Base-by-base conservation (phyloP, 192 early-diverging fungal species). In the Piromyces sp. region DNA sequence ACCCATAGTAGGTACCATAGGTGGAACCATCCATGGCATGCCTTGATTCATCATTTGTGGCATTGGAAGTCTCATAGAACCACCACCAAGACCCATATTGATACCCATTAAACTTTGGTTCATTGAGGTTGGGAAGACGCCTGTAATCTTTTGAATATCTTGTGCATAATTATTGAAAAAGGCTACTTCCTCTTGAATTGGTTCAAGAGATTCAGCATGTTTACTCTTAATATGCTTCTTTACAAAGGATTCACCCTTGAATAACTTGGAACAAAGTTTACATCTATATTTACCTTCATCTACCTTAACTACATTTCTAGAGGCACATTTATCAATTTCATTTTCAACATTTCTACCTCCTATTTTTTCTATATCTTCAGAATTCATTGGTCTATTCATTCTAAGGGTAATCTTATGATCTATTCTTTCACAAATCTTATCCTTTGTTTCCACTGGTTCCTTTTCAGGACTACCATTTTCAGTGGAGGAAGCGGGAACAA, bases 141-240 rank as follows among this genome's bases (percentile, higher is more conserved):
- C 79, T 89, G 90, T 30, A 91, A 93, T 88, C 78, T 95, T 94
- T 82, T 94, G 95, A 7, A 93, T 92, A 83, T 99, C 96, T 81
- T 90, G 84, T 30, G 96, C 93, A 87, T 94, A 97, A 85, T 92
- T 94, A 87, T 99, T 97, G 84, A 93, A 96, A 80, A 92, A 94
- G 13, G 86, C 87, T 28, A 93, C 86, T 84, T 97, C 30, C 29
- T 15, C n/a, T 42, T 19, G 5, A 29, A 93, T 82, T 78, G 84
- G 83, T 78, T 91, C 92, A 80, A 93, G 83, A 81, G 91, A 88
- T 31, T 93, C 92, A 17, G 92, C 88, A 85, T 99, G 97, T 87
- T 99, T 99, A 81, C 89, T 90, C 82, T 89, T 84, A 83, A 99
- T 94, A 83, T 99, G 97, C 86, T 99, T 99, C 85, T 90, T 90